Evolutionary conservation across 2,329 filamentous ascomycete genomes (phyloP).

Genomic region (Cyanodermella asteris): DNA sequence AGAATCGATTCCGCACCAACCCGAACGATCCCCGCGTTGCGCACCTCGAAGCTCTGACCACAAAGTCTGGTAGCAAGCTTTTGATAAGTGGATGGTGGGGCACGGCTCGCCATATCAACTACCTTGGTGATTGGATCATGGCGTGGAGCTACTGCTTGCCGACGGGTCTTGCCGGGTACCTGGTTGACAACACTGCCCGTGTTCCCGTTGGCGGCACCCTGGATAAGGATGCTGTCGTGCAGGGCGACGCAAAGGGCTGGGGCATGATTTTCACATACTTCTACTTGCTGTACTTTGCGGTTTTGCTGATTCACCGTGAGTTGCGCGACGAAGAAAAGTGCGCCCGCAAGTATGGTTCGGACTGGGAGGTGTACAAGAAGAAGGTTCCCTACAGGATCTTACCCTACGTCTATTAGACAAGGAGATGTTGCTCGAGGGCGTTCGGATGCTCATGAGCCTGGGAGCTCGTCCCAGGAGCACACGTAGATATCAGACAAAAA

Average conservation of each 20-base stretch:
- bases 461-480: too few relatives aligned
- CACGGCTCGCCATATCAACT: constrained; percentile 8
- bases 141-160: constrained; percentile 8
- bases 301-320: constrained; percentile 9
- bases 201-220: constrained; percentile 24
- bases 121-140: constrained; percentile 9
- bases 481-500: too few relatives aligned
- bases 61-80: constrained; percentile 57
- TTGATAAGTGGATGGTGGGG: constrained; percentile 42
- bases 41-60: constrained; percentile 71
- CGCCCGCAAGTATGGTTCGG: constrained; percentile 8
- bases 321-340: constrained; percentile 9
- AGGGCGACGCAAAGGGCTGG: constrained; percentile 56
- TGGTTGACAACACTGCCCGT: constrained; percentile 12
- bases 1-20: constrained; percentile 81
- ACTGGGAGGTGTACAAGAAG: constrained; percentile 1
- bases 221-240: constrained; percentile 43
- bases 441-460: too few relatives aligned
- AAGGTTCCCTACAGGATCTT: neutral
- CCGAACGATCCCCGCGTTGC: constrained; percentile 57
- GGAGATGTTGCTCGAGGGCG: too few relatives aligned
- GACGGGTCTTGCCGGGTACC: constrained; percentile 17
- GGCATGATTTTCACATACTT: constrained; percentile 85
- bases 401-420: neutral
- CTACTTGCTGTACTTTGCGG: constrained; percentile 9